Evolutionary conservation across 139 green algal genomes (phyloP).

Genomic region (Tetradesmus obliquus): DNA sequence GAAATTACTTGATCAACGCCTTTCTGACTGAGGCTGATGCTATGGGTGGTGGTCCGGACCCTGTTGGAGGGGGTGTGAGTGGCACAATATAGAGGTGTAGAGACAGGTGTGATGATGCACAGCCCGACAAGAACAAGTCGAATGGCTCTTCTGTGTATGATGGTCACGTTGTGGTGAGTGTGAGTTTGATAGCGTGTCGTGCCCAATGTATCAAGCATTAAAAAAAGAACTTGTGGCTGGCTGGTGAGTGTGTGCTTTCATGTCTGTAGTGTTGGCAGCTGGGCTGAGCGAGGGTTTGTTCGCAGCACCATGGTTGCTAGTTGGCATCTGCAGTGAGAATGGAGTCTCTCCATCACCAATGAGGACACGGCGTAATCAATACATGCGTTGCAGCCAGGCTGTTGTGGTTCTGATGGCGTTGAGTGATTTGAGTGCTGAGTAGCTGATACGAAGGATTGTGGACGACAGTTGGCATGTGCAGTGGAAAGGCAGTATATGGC

Average conservation of each 20-base stretch:
- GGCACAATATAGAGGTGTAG: not conserved
- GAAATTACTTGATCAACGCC: too few species aligned
- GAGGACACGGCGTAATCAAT: too few species aligned
- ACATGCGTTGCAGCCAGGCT: not conserved
- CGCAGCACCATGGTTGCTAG: not conserved
- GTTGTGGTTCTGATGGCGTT: not conserved
- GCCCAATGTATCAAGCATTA: too few species aligned
- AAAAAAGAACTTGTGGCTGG: not conserved
- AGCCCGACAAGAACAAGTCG: too few species aligned
- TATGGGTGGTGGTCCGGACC: not conserved
- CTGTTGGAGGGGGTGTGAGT: not conserved
- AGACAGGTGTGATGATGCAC: not conserved
- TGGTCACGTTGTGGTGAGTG: not conserved
- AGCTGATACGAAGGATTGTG: not conserved
- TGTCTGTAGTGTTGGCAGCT: not conserved
- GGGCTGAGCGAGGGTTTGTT: not conserved
- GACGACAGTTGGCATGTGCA: not conserved
- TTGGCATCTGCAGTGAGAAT: not conserved
- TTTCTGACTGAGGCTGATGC: not conserved
- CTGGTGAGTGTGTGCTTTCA: not conserved
- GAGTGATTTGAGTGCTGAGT: not conserved
- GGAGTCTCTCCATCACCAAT: too few species aligned
- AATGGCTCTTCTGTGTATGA: not conserved
- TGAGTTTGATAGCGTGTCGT: not conserved
- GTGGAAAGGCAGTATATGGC: not conserved